Evolutionary conservation across 768 basidiomycete species (phyloP), one percentile per base, ranked within the genome.

Genomic region (Hericium rajendrae): DNA sequence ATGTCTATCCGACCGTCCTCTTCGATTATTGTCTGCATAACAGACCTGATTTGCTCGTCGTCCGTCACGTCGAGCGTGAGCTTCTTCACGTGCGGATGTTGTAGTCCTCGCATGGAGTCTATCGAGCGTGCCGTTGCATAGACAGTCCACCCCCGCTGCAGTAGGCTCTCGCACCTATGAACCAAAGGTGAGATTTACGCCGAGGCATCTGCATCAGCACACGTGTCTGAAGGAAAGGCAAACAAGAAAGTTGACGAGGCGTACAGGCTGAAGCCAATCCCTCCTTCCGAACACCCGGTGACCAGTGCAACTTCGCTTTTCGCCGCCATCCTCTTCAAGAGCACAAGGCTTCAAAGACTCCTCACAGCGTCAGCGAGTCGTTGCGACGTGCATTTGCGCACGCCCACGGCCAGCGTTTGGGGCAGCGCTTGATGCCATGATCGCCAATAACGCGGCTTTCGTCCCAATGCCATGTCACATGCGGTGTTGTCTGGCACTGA

Each of bases 231-330:
- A 12, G 41, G 12, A 18, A 15, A 15, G 6, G 41, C 16, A 15
- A 8, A 6, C 41, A 43, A 18, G 18, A 15, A 20, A 20, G 15
- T 22, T 52, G 13, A n/a, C 11, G 28, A 53, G 20, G 57, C 69
- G 57, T 67, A 84, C 87, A 89, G 67, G 3, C 78, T 69, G 60
- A 79, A 83, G 6, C 88, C 89, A 59, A 91, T 89, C 6, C 88
- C 87, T 0, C 88, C 87, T 6, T 74, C 71, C 2, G 85, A 80
- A 66, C 85, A 85, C 1, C 88, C 88, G n/a, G 88, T 91, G 50
- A 91, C 73, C 38, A 89, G 73, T 10, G 32, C 32, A 32, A 32
- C 32, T 32, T 10, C 32, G 32, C 2, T 32, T 4, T 32, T 32
- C 32, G 32, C 32, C 32, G 6, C 6, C 28, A 32, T 32, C 28